Evolutionary conservation across 768 basidiomycete species (phyloP).

Genomic region (Collybia sp.): DNA sequence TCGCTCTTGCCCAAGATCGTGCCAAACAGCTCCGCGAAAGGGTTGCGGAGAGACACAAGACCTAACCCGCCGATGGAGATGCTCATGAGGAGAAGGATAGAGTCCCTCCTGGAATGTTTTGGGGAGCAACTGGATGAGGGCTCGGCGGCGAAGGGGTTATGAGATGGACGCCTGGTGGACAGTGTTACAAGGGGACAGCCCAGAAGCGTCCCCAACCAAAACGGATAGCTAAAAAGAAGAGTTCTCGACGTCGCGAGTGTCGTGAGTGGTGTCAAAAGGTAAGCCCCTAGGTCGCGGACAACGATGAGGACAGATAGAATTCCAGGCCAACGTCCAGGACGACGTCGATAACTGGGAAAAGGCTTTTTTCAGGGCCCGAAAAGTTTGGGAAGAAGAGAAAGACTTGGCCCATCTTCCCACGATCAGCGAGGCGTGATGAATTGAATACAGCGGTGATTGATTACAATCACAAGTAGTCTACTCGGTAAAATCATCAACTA

Average conservation of each 20-base stretch:
- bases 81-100: conserved; percentile 56
- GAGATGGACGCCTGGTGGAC: conserved; percentile 28
- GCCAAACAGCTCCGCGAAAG: conserved; percentile 45
- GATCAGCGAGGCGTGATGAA: too few species aligned
- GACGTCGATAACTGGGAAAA: conserved; percentile 4
- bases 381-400: too few species aligned
- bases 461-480: too few species aligned
- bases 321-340: conserved; percentile 3
- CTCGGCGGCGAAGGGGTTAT: conserved; percentile 27
- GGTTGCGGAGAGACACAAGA: conserved; percentile 54
- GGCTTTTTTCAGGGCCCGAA: too few species aligned
- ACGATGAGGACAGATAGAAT: conserved; percentile 3
- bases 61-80: conserved; percentile 60
- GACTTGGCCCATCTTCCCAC: too few species aligned
- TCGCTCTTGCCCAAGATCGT: conserved; percentile 54
- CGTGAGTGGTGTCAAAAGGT: too few species aligned
- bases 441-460: too few species aligned
- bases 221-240: conserved; percentile 4
- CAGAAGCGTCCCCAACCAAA: conserved; percentile 13
- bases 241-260: neutral
- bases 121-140: conserved; percentile 27
- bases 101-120: conserved; percentile 36
- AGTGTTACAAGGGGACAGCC: conserved; percentile 33
- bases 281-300: too few species aligned
- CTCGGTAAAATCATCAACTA: too few species aligned